Evolutionary conservation across 768 basidiomycete species (phyloP), one percentile per base, ranked within the genome.

Genomic region (Calocybe cyanea): DNA sequence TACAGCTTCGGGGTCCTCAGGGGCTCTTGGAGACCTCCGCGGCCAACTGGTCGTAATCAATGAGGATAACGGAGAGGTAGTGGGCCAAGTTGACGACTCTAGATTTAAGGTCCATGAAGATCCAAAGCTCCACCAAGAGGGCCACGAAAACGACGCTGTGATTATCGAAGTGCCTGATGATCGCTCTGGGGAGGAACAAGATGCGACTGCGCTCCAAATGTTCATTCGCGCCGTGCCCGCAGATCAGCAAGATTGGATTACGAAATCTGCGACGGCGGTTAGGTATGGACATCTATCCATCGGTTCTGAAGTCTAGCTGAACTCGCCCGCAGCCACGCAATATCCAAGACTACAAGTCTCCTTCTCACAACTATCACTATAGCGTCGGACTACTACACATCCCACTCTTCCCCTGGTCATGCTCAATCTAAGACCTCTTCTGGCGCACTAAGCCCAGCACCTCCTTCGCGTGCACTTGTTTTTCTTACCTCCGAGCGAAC

Each of bases 1-100:
- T 9, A 40, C 56, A 39, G 53, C 52, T 45, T 48, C 56, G 37
- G 41, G 46, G 10, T 48, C 46, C 38, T 41, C 52, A 8, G 49
- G 48, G 0, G 32, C 30, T 15, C 46, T 55, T 17, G 54, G 67
- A 36, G 71, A 73, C 51, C 63, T 73, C 25, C 63, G 70, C 20
- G 85, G 86, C 4, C 77, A 76, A 40, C 71, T 89, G 23, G 78
- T 89, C 31, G 74, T 87, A 50, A 74, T 90, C 43, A 80, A 91
- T 58, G 78, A 89, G 59, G 73, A 78, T 33, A 81, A 74, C 36
- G 87, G 87, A 1, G 80, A 87, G 51, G 71, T 89, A 9, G 70
- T 90, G 11, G 86, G 84, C 0, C 78, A 83, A 57, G 69, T 89
- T 7, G 83, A 84, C 46, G 70, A 79, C 38, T 35, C 41, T 10